A percentile compares a stretch with the other conserved stretches of the same genome.
phyloP scores from a whole-genome alignment of 345 rosid species.

The Melaleuca quinquenervia region DNA sequence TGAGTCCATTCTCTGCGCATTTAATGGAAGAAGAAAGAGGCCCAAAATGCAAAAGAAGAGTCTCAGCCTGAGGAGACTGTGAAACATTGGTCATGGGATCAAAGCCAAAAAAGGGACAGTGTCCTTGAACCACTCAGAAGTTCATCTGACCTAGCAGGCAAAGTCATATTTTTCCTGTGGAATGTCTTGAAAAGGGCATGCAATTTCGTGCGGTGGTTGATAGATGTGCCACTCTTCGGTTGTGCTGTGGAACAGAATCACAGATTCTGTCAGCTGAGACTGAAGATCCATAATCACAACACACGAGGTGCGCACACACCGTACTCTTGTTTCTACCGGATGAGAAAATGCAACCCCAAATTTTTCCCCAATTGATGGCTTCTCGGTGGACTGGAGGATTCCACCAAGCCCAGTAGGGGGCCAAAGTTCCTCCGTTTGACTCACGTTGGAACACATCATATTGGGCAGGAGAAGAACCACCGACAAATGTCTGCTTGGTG shows the following conservation, averaged over 20 bases:
- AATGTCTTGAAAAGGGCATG: conserved; percentile 21
- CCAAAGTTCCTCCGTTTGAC: not conserved
- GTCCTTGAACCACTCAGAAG: conserved; percentile 18
- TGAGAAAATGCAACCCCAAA: not conserved
- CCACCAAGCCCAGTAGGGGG: not conserved
- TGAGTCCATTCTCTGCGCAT: not conserved
- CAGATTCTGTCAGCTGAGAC: conserved; percentile 13
- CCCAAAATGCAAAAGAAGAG: not conserved
- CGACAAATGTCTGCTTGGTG: not conserved
- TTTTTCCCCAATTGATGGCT: no score
- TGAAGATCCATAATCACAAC: not conserved
- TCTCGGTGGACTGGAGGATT: not conserved
- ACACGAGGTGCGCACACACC: not conserved
- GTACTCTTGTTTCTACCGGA: not conserved
- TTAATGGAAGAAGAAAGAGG: not conserved
- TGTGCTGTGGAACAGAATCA: conserved; percentile 28
- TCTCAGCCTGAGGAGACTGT: not conserved
- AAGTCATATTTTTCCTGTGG: conserved; percentile 17
- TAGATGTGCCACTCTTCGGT: conserved; percentile 26
- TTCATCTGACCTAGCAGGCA: conserved; percentile 12
- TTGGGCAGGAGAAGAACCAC: not conserved
- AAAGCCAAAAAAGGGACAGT: not conserved
- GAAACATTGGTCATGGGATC: not conserved
- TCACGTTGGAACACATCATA: not conserved
- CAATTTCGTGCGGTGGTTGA: conserved; percentile 36